These are phyloP conservation scores for Epichloe brachyelytri DNA, from an alignment of 2,329 filamentous ascomycete species.

Conservation along the genomic window DNA sequence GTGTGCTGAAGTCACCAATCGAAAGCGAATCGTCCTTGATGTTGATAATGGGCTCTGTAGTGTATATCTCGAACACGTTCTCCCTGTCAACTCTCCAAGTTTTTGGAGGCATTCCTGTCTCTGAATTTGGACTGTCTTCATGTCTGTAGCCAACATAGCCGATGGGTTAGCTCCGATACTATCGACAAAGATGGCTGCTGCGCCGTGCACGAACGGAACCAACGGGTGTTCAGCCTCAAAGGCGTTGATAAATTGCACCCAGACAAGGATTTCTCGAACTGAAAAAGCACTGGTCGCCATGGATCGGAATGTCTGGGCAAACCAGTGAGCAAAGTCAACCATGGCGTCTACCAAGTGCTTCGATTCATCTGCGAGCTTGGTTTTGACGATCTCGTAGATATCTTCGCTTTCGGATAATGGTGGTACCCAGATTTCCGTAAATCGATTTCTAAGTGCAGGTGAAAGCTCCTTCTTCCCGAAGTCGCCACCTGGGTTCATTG, in stretches of 20 bases:
- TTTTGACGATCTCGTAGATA: conserved; percentile 70
- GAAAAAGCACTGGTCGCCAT: conserved; percentile 68
- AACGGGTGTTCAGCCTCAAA: conserved; percentile 34
- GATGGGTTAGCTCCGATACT: conserved; percentile 91
- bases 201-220: conserved; percentile 59
- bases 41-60: conserved; percentile 43
- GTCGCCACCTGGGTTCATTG: conserved; percentile 98
- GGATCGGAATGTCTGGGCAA: conserved; percentile 68
- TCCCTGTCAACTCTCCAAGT: conserved; percentile 52
- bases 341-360: conserved; percentile 53
- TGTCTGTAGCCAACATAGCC: conserved; percentile 62
- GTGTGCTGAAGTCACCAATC: conserved; percentile 64
- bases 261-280: conserved; percentile 81
- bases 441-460: conserved; percentile 85
- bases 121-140: conserved; percentile 57
- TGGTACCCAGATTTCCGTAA: conserved; percentile 98
- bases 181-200: conserved; percentile 90
- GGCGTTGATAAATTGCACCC: conserved; percentile 84
- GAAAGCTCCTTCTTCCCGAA: conserved; percentile 97
- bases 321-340: conserved; percentile 86
- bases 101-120: conserved; percentile 60
- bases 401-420: conserved; percentile 75
- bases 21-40: conserved; percentile 39
- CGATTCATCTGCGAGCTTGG: conserved; percentile 51
- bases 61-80: conserved; percentile 55